Conservation (phyloP, 2,329 filamentous ascomycete genomes). For the Botrytis fabae region DNA sequence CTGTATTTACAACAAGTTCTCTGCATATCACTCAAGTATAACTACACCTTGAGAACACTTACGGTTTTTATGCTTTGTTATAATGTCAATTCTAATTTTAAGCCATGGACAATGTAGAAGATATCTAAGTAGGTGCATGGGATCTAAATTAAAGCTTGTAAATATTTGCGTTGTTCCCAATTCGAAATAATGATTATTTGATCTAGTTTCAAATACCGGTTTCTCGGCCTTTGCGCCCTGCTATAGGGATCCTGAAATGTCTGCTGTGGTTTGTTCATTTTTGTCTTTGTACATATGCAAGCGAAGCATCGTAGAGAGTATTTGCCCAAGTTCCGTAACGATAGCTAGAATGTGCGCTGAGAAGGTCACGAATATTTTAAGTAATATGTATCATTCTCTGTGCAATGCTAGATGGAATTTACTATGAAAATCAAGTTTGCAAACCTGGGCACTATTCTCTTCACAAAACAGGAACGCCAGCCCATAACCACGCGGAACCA, state of each 20-base stretch:
- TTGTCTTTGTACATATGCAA: not conserved
- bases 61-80: too few relatives aligned
- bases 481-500: constrained; percentile 17
- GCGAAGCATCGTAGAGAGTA: not conserved
- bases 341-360: too few relatives aligned
- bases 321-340: not conserved
- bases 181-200: too few relatives aligned
- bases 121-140: too few relatives aligned
- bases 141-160: too few relatives aligned
- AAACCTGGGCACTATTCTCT: constrained; percentile 11
- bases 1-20: not conserved
- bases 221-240: too few relatives aligned
- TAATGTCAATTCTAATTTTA: too few relatives aligned
- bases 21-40: not conserved
- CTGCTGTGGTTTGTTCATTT: not conserved
- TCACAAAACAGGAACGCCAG: constrained; percentile 20
- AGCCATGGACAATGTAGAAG: too few relatives aligned
- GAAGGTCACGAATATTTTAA: not conserved
- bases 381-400: constrained; percentile 8
- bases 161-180: too few relatives aligned
- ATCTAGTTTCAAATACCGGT: too few relatives aligned
- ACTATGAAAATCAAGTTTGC: constrained; percentile 10
- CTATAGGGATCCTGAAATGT: not conserved
- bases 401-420: constrained; percentile 1
- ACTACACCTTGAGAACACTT: not conserved